Evolutionary conservation across 352 stramenopile species (phyloP).

Genomic region (Phytophthora syringae): DNA sequence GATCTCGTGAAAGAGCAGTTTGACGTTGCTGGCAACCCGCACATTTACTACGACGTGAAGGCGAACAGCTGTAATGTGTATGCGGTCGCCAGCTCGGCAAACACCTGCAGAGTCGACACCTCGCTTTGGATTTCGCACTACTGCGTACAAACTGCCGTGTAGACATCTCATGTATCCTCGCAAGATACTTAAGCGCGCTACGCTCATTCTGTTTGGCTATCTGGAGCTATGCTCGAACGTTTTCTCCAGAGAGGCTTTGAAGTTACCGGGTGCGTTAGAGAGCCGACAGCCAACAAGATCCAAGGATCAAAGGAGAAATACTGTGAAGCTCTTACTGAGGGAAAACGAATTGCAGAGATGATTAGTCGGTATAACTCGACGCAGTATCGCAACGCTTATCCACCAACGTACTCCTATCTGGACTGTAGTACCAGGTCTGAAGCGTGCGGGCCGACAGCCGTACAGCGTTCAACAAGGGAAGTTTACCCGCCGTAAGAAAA

Average conservation of each 20-base stretch:
- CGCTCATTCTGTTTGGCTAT: not conserved
- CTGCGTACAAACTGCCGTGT: not conserved
- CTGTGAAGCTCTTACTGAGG: not conserved
- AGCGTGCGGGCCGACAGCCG: not conserved
- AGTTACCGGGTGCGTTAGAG: not conserved
- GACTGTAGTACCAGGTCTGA: not conserved
- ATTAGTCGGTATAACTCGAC: not conserved
- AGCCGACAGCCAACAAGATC: not conserved
- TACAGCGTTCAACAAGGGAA: not conserved
- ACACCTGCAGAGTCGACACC: not conserved
- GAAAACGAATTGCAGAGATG: not conserved
- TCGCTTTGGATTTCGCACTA: not conserved
- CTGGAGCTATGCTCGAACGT: not conserved
- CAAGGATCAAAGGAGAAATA: not conserved
- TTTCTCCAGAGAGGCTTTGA: not conserved
- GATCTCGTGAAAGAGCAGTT: not conserved
- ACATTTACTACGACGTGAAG: not conserved
- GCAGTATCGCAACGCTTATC: not conserved
- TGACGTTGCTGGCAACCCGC: not conserved
- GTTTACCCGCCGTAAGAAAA: not conserved
- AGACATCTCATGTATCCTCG: not conserved
- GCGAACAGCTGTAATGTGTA: not conserved
- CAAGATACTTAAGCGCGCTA: not conserved
- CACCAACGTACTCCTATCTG: not conserved
- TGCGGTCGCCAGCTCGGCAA: not conserved